phyloP scores from a whole-genome alignment of 2,329 filamentous ascomycete genomes.

The Pestalotiopsis sp. region DNA sequence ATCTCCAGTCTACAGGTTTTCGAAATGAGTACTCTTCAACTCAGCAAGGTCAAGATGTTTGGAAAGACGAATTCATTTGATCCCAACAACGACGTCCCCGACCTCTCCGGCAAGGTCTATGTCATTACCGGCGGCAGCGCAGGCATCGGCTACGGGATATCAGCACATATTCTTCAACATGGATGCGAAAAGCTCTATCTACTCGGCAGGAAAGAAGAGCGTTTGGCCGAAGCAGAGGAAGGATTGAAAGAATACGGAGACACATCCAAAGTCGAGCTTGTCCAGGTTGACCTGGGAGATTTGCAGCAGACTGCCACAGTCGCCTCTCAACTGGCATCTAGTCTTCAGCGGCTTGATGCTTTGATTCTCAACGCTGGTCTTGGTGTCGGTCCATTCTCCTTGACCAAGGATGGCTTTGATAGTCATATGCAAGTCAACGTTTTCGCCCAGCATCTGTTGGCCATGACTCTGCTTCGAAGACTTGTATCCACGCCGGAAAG shows the following conservation, averaged over 20 bases:
- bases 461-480: constrained; percentile 45
- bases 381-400: constrained; percentile 49
- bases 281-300: constrained; percentile 48
- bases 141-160: constrained; percentile 54
- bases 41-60: constrained; percentile 15
- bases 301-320: constrained; percentile 47
- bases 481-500: constrained; percentile 46
- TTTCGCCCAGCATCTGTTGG: constrained; percentile 45
- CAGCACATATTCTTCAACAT: constrained; percentile 54
- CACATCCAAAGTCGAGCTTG: constrained; percentile 42
- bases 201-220: constrained; percentile 50
- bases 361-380: constrained; percentile 52
- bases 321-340: constrained; percentile 41
- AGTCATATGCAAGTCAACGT: constrained; percentile 30
- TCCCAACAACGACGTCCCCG: constrained; percentile 25
- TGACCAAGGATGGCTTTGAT: constrained; percentile 50
- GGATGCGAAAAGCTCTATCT: constrained; percentile 48
- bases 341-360: constrained; percentile 45
- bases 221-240: constrained; percentile 45
- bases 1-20: too few species aligned
- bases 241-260: constrained; percentile 47
- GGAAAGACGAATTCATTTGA: constrained; percentile 22
- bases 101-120: constrained; percentile 37
- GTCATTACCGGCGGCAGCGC: constrained; percentile 50
- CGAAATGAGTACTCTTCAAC: neutral